A percentile compares a stretch with the other conserved stretches of the same genome.
These are phyloP conservation scores for Citrus mangshanensis DNA, from an alignment of 345 rosid species.

Conservation along the genomic window DNA sequence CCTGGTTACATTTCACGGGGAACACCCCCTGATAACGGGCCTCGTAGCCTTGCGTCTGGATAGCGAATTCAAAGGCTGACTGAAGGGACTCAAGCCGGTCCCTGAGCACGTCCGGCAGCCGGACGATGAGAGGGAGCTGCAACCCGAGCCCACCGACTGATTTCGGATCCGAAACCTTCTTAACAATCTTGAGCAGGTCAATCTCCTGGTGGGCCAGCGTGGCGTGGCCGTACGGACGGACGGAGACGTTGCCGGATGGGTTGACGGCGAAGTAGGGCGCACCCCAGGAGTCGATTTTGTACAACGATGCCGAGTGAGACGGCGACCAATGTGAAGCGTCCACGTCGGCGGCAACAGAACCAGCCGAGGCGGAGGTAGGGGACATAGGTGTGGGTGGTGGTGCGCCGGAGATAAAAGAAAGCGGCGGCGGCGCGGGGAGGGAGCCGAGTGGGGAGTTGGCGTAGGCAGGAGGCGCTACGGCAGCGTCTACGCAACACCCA, in stretches of 20 bases:
- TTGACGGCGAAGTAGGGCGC: conserved; percentile 83
- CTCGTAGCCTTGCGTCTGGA: conserved; percentile 51
- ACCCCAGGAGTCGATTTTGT: conserved; percentile 78
- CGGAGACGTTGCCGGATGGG: conserved; percentile 64
- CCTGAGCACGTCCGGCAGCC: conserved; percentile 83
- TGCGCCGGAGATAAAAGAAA: conserved; percentile 13
- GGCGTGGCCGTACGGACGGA: conserved; percentile 59
- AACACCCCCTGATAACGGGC: conserved; percentile 87
- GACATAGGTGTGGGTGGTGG: not conserved
- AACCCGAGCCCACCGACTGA: conserved; percentile 73
- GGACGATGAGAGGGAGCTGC: conserved; percentile 71
- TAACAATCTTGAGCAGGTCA: conserved; percentile 71
- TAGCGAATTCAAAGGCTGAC: conserved; percentile 68
- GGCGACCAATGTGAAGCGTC: conserved; percentile 60
- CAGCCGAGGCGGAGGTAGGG: not conserved
- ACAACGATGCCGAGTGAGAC: conserved; percentile 59
- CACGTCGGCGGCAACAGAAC: not conserved
- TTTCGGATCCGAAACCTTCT: conserved; percentile 76
- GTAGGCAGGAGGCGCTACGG: conserved; percentile 61
- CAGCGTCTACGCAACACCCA: conserved; percentile 75
- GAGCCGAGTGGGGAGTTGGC: conserved; percentile 40
- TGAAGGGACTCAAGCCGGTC: conserved; percentile 80
- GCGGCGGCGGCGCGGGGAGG: conserved; percentile 39
- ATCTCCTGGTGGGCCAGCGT: conserved; percentile 81
- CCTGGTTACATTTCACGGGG: conserved; percentile 96